Evolutionary conservation across 2,329 filamentous ascomycete genomes (phyloP).

Genomic region (Rhytidhysteron rufulum): DNA sequence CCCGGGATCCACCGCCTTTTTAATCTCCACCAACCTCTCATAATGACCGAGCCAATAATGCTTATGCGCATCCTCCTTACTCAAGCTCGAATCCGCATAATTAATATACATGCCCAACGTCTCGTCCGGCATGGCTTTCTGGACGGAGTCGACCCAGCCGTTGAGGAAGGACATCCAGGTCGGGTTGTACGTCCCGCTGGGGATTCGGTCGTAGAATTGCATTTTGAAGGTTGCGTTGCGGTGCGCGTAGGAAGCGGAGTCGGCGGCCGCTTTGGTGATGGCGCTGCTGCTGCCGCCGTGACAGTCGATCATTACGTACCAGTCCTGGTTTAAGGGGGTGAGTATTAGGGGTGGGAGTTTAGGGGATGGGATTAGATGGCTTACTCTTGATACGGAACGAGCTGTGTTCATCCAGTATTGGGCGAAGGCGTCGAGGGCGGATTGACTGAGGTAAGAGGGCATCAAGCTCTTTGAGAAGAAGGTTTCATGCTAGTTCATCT

Average conservation of each 20-base stretch:
- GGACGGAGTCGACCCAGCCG: constrained; percentile 27
- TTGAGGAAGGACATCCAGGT: constrained; percentile 25
- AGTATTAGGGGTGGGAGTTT: neutral
- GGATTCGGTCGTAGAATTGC: neutral
- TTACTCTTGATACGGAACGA: neutral
- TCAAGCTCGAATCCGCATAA: constrained; percentile 43
- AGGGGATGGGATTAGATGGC: neutral
- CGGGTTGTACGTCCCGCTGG: constrained; percentile 16
- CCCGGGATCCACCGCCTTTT: constrained; percentile 25
- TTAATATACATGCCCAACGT: constrained; percentile 44
- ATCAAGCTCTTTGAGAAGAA: constrained; percentile 1
- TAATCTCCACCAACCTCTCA: constrained; percentile 19
- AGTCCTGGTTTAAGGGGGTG: neutral
- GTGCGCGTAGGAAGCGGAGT: neutral
- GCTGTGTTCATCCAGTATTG: neutral
- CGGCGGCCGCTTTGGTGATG: neutral
- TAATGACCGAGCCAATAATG: constrained; percentile 38
- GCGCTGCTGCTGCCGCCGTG: neutral
- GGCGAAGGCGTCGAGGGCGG: neutral
- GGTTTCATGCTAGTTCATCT: neutral
- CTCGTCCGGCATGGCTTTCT: constrained; percentile 9
- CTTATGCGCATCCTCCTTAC: constrained; percentile 35
- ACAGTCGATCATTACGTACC: neutral
- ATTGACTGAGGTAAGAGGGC: neutral
- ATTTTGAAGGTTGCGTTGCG: constrained; percentile 1